Base-by-base conservation (phyloP, 352 stramenopile genomes). In the Elongisporangium prolatum region DNA sequence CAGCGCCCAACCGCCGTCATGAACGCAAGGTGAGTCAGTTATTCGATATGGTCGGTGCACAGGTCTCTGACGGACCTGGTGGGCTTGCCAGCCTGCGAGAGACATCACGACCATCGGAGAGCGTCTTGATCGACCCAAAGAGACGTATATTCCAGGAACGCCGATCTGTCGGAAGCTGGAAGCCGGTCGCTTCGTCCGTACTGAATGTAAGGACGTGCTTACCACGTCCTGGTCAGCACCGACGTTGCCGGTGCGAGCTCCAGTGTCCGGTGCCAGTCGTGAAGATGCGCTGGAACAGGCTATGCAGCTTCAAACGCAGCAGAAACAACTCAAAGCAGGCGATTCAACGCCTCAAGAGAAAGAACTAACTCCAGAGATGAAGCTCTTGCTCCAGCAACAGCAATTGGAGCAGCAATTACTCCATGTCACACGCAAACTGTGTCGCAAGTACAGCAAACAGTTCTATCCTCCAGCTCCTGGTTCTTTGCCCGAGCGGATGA, bases 371-470 rank as follows among this genome's bases (percentile, higher is more conserved):
- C 34, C 34, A 8, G 59, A 49, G 10, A 50, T 25, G 10, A 56
- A 55, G 10, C 61, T 91, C 7, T 60, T 60, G 2, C 54, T 74
- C 17, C 57, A 75, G 20, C 70, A 74, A 51, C 62, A 60, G 17
- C 48, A 74, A 20, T 61, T 92, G 25, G 72, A 90, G 52, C 25
- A 66, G 4, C 59, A 88, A 48, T 63, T 92, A 14, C 64, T 92
- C 0, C 65, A 76, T 7, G 69, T 80, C 21, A 89, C 80, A 2
- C 69, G 81, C 47, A 89, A 90, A 60, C 63, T 91, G 17, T 81
- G 72, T n/a, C 80, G 77, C 38, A 92, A 92, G 63, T 89, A 91
- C 66, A 59, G 63, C 14, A 80, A 85, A 50, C 68, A 80, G 24
- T 60, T 92, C 17, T 76, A 63, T 24, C 69, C 72, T 25, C 49